Evolutionary conservation across 208 protist genomes (phyloP).

Genomic region (Trypanosoma lewisi): DNA sequence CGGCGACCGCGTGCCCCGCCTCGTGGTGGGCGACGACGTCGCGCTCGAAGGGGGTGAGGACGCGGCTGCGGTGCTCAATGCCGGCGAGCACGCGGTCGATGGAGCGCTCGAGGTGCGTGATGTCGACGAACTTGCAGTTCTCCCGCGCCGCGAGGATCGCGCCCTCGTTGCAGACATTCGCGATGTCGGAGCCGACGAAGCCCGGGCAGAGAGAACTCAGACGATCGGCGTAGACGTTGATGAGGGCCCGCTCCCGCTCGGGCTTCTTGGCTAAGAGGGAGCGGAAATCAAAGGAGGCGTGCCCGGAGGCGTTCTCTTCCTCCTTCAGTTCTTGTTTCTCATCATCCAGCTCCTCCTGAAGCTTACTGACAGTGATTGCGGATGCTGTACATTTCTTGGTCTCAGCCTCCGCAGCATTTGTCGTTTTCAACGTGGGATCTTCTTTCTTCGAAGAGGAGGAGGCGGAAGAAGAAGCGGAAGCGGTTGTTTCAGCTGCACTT

Average conservation of each 20-base stretch:
- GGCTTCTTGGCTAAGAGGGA: constrained; percentile 47
- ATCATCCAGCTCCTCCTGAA: constrained; percentile 30
- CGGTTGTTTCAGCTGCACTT: no score
- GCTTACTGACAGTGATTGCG: constrained; percentile 22
- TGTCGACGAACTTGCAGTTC: constrained; percentile 46
- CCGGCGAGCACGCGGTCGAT: constrained; percentile 96
- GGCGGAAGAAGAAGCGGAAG: not conserved
- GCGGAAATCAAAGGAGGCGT: constrained; percentile 47
- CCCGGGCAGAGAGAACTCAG: constrained; percentile 81
- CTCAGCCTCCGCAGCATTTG: not conserved
- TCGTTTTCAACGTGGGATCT: no score
- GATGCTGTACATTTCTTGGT: constrained; percentile 8
- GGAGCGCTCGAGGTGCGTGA: constrained; percentile 92
- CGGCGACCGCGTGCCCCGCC: constrained; percentile 96
- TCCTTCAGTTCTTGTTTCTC: constrained; percentile 11
- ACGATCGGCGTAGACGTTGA: constrained; percentile 65
- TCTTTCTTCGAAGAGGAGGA: not conserved
- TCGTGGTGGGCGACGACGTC: constrained; percentile 97
- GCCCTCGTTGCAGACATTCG: constrained; percentile 97
- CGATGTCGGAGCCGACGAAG: constrained; percentile 95
- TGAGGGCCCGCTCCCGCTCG: constrained; percentile 56
- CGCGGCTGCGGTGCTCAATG: constrained; percentile 90
- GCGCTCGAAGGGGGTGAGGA: constrained; percentile 89
- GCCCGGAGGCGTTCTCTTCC: constrained; percentile 7
- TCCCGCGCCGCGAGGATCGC: constrained; percentile 91